phyloP scores from a whole-genome alignment of 2,329 filamentous ascomycete genomes.

The Exophiala lecanii-corni region DNA sequence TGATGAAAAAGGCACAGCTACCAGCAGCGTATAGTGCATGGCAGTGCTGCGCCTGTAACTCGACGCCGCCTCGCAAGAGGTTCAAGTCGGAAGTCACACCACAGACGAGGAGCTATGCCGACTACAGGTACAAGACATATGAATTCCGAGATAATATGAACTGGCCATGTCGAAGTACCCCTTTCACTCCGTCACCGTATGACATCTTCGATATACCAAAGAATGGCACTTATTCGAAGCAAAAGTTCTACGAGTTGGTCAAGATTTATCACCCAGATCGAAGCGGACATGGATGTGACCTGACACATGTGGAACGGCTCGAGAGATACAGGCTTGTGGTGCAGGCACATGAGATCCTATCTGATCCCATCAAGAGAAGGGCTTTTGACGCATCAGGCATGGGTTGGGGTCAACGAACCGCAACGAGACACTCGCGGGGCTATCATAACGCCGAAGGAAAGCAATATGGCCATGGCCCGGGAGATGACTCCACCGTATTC shows the following conservation, averaged over 20 bases:
- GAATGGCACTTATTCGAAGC: constrained; percentile 71
- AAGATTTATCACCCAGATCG: constrained; percentile 94
- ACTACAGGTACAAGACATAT: constrained; percentile 29
- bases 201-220: constrained; percentile 69
- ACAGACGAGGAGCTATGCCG: constrained; percentile 34
- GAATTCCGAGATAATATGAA: constrained; percentile 27
- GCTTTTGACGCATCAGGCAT: constrained; percentile 78
- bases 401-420: constrained; percentile 58
- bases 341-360: constrained; percentile 81
- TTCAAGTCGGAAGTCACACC: constrained; percentile 11
- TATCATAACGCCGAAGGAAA: constrained; percentile 26
- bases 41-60: constrained; percentile 31
- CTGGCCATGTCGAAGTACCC: constrained; percentile 23
- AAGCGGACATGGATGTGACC: constrained; percentile 31
- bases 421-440: constrained; percentile 26
- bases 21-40: constrained; percentile 36
- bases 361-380: constrained; percentile 69
- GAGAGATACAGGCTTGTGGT: constrained; percentile 88
- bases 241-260: constrained; percentile 81
- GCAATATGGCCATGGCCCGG: constrained; percentile 33
- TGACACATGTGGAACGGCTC: constrained; percentile 50
- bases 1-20: constrained; percentile 46
- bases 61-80: constrained; percentile 25
- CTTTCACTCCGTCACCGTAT: constrained; percentile 68
- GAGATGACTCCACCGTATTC: constrained; percentile 47